Percentiles rank a stretch among this genome's conserved stretches.
Conservation (phyloP, 2,329 filamentous ascomycete species). For the Penicillium sp. region DNA sequence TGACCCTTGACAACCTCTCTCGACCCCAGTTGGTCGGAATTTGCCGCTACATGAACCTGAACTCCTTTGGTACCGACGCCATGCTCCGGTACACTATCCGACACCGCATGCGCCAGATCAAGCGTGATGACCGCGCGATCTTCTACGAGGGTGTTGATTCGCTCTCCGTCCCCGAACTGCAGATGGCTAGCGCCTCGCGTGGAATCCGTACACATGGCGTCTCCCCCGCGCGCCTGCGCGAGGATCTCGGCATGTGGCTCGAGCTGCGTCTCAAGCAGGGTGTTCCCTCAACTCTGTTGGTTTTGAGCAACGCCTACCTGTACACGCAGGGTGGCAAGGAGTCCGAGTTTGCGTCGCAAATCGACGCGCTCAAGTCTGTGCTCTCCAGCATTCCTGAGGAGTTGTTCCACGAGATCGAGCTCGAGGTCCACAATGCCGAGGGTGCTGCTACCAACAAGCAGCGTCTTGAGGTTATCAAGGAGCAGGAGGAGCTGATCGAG, state of each 20-base stretch:
- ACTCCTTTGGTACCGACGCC: constrained; percentile 94
- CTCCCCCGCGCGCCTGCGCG: constrained; percentile 79
- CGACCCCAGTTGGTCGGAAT: constrained; percentile 94
- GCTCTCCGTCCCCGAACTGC: constrained; percentile 87
- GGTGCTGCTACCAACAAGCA: constrained; percentile 98
- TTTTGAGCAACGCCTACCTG: constrained; percentile 96
- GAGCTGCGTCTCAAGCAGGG: constrained; percentile 89
- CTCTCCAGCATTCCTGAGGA: constrained; percentile 95
- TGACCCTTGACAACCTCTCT: constrained; percentile 95
- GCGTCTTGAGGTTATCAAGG: constrained; percentile 94
- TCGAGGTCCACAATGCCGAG: constrained; percentile 95
- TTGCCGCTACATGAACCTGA: constrained; percentile 97
- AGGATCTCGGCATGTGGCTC: constrained; percentile 90
- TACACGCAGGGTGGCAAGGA: constrained; percentile 77
- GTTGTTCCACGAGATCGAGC: constrained; percentile 98
- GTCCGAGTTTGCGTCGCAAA: constrained; percentile 78
- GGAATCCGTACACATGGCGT: constrained; percentile 91
- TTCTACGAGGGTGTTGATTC: constrained; percentile 90
- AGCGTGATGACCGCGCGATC: constrained; percentile 94
- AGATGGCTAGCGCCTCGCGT: constrained; percentile 85
- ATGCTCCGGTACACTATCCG: constrained; percentile 97
- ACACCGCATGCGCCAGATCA: constrained; percentile 98
- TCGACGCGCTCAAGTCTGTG: constrained; percentile 88
- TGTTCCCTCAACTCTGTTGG: constrained; percentile 92
- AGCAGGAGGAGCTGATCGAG: constrained; percentile 96